Evolutionary conservation across 2,329 filamentous ascomycete species (phyloP).

Genomic region (Lachnellula hyalina): DNA sequence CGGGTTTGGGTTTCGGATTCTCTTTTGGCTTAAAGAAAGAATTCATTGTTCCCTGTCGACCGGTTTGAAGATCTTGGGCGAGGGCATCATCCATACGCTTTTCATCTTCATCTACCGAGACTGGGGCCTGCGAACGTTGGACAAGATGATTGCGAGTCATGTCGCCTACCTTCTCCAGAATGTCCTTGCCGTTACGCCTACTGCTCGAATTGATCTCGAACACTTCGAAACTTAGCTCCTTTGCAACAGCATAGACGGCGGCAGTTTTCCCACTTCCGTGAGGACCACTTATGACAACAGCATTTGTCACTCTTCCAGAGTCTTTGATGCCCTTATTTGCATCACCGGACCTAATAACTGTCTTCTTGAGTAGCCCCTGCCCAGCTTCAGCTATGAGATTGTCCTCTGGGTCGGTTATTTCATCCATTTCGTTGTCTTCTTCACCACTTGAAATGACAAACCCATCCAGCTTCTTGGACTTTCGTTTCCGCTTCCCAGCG

Average conservation of each 20-base stretch:
- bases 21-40: slow-evolving; percentile 67
- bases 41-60: slow-evolving; percentile 73
- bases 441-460: slow-evolving; percentile 79
- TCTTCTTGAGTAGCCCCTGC: slow-evolving; percentile 42
- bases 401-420: slow-evolving; percentile 58
- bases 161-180: slow-evolving; percentile 87
- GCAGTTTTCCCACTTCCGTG: slow-evolving; percentile 91
- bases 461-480: slow-evolving; percentile 63
- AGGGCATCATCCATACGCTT: slow-evolving; percentile 40
- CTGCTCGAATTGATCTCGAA: slow-evolving; percentile 90
- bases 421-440: slow-evolving; percentile 63
- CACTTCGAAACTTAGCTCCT: slow-evolving; percentile 85
- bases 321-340: slow-evolving; percentile 37
- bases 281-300: slow-evolving; percentile 83
- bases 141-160: slow-evolving; percentile 97
- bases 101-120: slow-evolving; percentile 29
- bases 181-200: slow-evolving; percentile 80
- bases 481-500: slow-evolving; percentile 59
- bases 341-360: slow-evolving; percentile 46
- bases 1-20: slow-evolving; percentile 22
- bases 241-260: slow-evolving; percentile 83
- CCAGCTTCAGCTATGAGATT: slow-evolving; percentile 33
- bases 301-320: slow-evolving; percentile 56
- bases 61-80: slow-evolving; percentile 55
- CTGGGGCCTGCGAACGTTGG: slow-evolving; percentile 41